Evolutionary conservation across 768 basidiomycete species (phyloP), one percentile per base, ranked within the genome.

Genomic region (Lactifluus pinguis): DNA sequence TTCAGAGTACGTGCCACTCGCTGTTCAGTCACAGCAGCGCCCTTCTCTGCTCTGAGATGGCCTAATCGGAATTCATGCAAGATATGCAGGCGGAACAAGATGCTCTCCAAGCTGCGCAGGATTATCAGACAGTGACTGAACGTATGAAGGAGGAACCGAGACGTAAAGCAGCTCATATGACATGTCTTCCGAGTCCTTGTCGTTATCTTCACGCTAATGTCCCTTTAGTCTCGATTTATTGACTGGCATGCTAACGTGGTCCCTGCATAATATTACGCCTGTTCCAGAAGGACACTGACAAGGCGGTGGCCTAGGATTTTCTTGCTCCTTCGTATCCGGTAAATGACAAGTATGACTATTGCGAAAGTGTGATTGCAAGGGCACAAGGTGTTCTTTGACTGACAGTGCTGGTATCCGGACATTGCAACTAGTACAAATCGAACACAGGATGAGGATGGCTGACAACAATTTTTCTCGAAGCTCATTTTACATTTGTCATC

Each of bases 151-250:
- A 86, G 72, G 90, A 84, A 68, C 80, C 92, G 48, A 81, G 90
- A 61, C 78, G 83, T 48, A 89, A 87, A 66, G 87, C 89, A 65
- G 86, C 88, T 21, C 84, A 89, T 65, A 94, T 95, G 89, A 92
- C 87, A 67, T 51, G 77, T 73, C 19, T 4, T 34, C 8, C 44
- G 38, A 44, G 44, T 57, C 34, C n/a, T 29, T 41, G 29, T 34
- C 45, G 32, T 15, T 55, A 3, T 30, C 17, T 29, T 47, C 14
- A 44, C 17, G 32, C 25, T 29, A 17, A 42, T 32, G 21, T 65
- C 57, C 58, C 38, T 59, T 10, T 55, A 93, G 92, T 83, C 93
- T 62, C 85, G 90, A 61, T 94, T 93, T 69, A 95, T 95, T 67
- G 92, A 94, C 72, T 25, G 1, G 25, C 25, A 25, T 25, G 25